Conservation (phyloP, 2,329 filamentous ascomycete species). For the Ophiostoma montium region DNA sequence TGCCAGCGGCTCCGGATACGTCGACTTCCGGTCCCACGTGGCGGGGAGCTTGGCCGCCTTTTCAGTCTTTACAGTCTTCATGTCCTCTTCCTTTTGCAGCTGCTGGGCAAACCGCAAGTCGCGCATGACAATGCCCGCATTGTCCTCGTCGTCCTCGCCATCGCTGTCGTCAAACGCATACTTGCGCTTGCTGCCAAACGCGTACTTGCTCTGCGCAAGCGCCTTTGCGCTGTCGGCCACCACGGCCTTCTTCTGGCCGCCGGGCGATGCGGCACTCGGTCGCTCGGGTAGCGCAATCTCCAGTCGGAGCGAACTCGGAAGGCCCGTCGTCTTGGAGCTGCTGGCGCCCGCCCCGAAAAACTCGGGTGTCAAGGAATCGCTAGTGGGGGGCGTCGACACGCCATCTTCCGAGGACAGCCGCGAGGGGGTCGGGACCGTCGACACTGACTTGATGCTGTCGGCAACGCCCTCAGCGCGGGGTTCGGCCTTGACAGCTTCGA, state of each 20-base stretch:
- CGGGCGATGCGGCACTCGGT: no score
- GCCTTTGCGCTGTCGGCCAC: slow-evolving; percentile 28
- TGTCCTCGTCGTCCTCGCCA: slow-evolving; percentile 20
- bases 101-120: slow-evolving; percentile 26
- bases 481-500: neutral
- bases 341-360: slow-evolving; percentile 12
- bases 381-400: slow-evolving; percentile 30
- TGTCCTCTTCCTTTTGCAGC: slow-evolving; percentile 36
- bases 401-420: slow-evolving; percentile 23
- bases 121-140: neutral
- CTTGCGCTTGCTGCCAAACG: slow-evolving; percentile 30
- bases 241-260: neutral
- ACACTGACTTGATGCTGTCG: slow-evolving; percentile 19
- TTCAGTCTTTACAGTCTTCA: neutral
- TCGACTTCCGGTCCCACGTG: no score
- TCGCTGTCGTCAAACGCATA: slow-evolving; percentile 17
- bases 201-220: slow-evolving; percentile 34
- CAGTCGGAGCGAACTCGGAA: slow-evolving; percentile 17
- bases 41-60: no score
- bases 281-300: slow-evolving; percentile 21
- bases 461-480: slow-evolving; percentile 12
- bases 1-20: no score
- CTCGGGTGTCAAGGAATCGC: slow-evolving; percentile 26
- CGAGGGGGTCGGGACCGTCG: slow-evolving; percentile 23
- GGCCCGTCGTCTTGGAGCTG: slow-evolving; percentile 9